Percentiles rank a stretch among this genome's conserved stretches.
Conservation (phyloP, 2,329 filamentous ascomycete species). For the Botrytis aclada region DNA sequence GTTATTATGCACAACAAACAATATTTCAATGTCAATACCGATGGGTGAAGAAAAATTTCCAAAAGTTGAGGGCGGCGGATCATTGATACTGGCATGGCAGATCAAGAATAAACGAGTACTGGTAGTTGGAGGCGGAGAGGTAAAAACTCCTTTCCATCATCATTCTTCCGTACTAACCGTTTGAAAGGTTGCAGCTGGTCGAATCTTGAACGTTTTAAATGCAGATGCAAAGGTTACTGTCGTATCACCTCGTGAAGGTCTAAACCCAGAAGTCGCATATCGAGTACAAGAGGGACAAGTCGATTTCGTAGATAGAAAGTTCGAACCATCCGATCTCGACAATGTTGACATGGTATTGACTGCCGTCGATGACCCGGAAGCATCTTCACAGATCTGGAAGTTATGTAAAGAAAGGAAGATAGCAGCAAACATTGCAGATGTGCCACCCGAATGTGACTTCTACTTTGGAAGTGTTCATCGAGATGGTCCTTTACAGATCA, state of each 20-base stretch:
- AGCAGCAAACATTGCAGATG: conserved; percentile 93
- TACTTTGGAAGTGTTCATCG: conserved; percentile 97
- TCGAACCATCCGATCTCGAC: conserved; percentile 84
- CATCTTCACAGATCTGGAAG: conserved; percentile 89
- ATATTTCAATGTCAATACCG: conserved; percentile 19
- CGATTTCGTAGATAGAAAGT: conserved; percentile 75
- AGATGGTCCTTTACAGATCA: conserved; percentile 92
- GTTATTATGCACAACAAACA: conserved; percentile 14
- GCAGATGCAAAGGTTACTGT: conserved; percentile 89
- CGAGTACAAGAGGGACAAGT: conserved; percentile 75
- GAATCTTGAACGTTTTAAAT: conserved; percentile 90
- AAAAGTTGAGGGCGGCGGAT: conserved; percentile 83
- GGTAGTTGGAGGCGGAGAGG: conserved; percentile 94
- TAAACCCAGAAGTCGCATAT: conserved; percentile 85
- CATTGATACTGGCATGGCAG: conserved; percentile 94
- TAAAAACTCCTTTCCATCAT: conserved; percentile 41
- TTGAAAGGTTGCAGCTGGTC: conserved; percentile 85
- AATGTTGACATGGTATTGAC: conserved; percentile 86
- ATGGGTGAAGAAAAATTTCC: conserved; percentile 55
- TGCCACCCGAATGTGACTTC: conserved; percentile 95
- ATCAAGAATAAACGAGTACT: conserved; percentile 83
- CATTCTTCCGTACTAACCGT: conserved; percentile 26
- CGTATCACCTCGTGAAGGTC: conserved; percentile 72
- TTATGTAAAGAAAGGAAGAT: conserved; percentile 82
- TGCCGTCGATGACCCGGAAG: conserved; percentile 87